Evolutionary conservation across 805 yeast genomes (phyloP).

Genomic region (Yamadazyma takamatsuzukensis): DNA sequence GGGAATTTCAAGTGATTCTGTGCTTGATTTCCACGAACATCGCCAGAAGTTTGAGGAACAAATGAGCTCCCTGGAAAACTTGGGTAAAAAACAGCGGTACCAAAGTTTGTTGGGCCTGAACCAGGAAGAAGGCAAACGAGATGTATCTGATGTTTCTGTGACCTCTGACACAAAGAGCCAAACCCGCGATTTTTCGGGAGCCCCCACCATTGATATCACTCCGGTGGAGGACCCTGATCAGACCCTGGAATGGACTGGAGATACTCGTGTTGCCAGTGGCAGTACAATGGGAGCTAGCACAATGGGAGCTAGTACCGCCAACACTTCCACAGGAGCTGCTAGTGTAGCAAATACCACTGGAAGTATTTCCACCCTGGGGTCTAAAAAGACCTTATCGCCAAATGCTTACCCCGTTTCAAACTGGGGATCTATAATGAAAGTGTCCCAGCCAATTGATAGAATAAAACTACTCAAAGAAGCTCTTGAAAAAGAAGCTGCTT

Average conservation of each 20-base stretch:
- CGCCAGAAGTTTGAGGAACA: conserved; percentile 23
- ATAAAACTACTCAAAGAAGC: conserved; percentile 40
- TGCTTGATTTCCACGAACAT: conserved; percentile 20
- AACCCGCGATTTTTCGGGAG: too few species aligned
- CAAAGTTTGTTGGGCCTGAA: conserved; percentile 25
- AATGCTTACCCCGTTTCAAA: conserved; percentile 31
- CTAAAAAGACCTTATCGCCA: conserved; percentile 12
- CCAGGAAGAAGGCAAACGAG: too few species aligned
- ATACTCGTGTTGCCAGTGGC: too few species aligned
- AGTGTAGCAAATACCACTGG: conserved; percentile 15
- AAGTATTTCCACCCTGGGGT: conserved; percentile 3
- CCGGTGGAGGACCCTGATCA: too few species aligned
- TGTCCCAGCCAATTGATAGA: conserved; percentile 41
- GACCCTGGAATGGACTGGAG: too few species aligned
- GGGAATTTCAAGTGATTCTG: conserved; percentile 19
- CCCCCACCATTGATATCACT: too few species aligned
- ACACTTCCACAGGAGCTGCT: conserved; percentile 1
- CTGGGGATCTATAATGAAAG: conserved; percentile 39
- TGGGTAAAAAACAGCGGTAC: conserved; percentile 17
- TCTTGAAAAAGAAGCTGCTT: conserved; percentile 36
- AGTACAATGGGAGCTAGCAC: too few species aligned
- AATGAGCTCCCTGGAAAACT: conserved; percentile 20
- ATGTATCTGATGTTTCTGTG: too few species aligned
- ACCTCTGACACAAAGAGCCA: too few species aligned
- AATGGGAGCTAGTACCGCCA: conserved; percentile 1